These are phyloP conservation scores for Ogataea methylovora DNA, from an alignment of 805 yeast species.

Conservation along the genomic window DNA sequence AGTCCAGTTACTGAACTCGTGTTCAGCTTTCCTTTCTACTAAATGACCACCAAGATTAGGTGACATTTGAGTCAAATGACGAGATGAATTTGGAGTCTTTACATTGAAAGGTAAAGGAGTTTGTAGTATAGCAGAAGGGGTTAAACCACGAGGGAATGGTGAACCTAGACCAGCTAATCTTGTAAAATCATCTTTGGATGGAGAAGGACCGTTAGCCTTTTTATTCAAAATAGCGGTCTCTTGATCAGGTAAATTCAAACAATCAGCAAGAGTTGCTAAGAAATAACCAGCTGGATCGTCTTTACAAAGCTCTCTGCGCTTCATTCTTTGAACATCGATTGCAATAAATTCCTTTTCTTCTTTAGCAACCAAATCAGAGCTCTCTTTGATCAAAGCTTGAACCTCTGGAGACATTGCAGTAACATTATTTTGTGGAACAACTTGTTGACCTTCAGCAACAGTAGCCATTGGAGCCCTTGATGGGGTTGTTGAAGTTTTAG, in stretches of 20 bases:
- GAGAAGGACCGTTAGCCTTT: no score
- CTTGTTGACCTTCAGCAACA: slow-evolving; percentile 5
- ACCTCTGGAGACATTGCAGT: slow-evolving; percentile 19
- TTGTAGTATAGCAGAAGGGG: slow-evolving; percentile 32
- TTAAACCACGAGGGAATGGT: slow-evolving; percentile 15
- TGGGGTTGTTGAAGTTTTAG: slow-evolving; percentile 1
- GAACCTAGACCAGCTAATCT: slow-evolving; percentile 6
- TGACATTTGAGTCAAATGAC: background rate
- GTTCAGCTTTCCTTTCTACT: no score
- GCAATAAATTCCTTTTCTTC: slow-evolving; percentile 19
- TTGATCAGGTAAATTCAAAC: slow-evolving; percentile 37
- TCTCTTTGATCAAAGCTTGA: slow-evolving; percentile 23
- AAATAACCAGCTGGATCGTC: slow-evolving; percentile 42
- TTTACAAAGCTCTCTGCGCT: slow-evolving; percentile 37
- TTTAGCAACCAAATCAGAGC: slow-evolving; percentile 18
- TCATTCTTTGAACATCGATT: slow-evolving; percentile 34
- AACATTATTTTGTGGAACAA: slow-evolving; percentile 1
- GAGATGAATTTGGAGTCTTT: slow-evolving; percentile 22
- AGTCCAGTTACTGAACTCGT: slow-evolving; percentile 15
- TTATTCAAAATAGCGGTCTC: slow-evolving; percentile 20
- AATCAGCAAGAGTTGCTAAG: slow-evolving; percentile 42
- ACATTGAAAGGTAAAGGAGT: slow-evolving; percentile 29
- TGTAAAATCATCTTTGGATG: slow-evolving; percentile 2
- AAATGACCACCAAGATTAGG: background rate
- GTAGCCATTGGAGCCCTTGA: slow-evolving; percentile 1